Conservation (phyloP, 768 basidiomycete genomes). For the Suillus paluster region DNA sequence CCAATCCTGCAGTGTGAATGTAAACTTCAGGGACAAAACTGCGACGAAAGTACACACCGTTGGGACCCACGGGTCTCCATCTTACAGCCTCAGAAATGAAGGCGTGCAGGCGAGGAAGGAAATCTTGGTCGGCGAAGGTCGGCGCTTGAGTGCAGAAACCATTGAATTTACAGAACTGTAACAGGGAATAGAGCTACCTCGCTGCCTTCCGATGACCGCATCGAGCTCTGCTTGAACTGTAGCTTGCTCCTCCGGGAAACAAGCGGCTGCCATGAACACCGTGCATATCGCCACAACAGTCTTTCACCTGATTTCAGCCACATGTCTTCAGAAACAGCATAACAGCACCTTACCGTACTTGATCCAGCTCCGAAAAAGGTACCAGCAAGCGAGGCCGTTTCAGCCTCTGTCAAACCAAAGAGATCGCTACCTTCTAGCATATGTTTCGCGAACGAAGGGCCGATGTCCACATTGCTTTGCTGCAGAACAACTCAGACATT, state of each 20-base stretch:
- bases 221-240: constrained; percentile 55
- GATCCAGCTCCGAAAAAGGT: constrained; percentile 63
- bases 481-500: neutral
- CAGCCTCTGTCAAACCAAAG: constrained; percentile 51
- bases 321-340: neutral
- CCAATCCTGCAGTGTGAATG: neutral
- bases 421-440: constrained; percentile 52
- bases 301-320: constrained; percentile 5
- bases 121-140: constrained; percentile 31
- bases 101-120: constrained; percentile 22
- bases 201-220: constrained; percentile 44
- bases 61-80: constrained; percentile 31
- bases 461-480: constrained; percentile 14
- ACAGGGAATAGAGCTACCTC: constrained; percentile 4
- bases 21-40: neutral
- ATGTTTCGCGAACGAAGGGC: constrained; percentile 53
- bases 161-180: neutral
- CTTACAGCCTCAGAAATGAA: constrained; percentile 29
- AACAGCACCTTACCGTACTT: constrained; percentile 41
- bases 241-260: constrained; percentile 38
- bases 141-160: constrained; percentile 25
- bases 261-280: constrained; percentile 42
- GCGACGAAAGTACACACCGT: constrained; percentile 12
- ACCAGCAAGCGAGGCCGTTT: constrained; percentile 58
- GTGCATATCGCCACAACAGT: constrained; percentile 56